phyloP scores from a whole-genome alignment of 1,284 basidiomycete species.

The Austroboletus novae-zelandiae region DNA sequence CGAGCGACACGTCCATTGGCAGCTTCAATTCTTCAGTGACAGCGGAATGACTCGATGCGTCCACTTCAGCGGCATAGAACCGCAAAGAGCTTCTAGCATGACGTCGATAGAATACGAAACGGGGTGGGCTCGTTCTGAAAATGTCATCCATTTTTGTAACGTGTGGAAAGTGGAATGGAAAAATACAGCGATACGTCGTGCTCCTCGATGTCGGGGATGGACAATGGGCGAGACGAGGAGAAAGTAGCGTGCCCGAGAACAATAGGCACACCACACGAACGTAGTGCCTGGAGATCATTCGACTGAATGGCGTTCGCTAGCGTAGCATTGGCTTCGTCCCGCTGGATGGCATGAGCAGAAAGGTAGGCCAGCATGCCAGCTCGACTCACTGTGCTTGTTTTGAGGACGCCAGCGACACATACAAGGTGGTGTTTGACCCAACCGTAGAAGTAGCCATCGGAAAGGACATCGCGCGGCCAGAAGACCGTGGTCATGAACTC shows the following conservation, averaged over 20 bases:
- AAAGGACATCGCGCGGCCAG: slow-evolving; percentile 50
- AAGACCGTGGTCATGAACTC: slow-evolving; percentile 43
- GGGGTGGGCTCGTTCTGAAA: slow-evolving; percentile 24
- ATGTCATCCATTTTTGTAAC: slow-evolving; percentile 10
- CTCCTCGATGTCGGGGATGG: slow-evolving; percentile 20
- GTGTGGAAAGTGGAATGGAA: slow-evolving; percentile 1
- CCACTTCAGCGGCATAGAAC: slow-evolving; percentile 51
- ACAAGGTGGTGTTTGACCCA: slow-evolving; percentile 42
- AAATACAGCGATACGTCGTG: slow-evolving; percentile 14
- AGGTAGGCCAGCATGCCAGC: neutral
- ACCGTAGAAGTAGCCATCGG: slow-evolving; percentile 51
- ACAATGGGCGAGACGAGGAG: slow-evolving; percentile 3
- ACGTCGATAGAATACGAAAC: slow-evolving; percentile 48
- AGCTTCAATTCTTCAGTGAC: slow-evolving; percentile 5
- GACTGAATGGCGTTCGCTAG: slow-evolving; percentile 13
- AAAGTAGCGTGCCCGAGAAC: slow-evolving; percentile 29
- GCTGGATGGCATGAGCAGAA: slow-evolving; percentile 14
- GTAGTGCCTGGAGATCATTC: slow-evolving; percentile 4
- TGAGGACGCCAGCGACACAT: slow-evolving; percentile 53
- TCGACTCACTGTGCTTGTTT: slow-evolving; percentile 32
- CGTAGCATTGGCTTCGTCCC: slow-evolving; percentile 17
- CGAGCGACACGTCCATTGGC: slow-evolving; percentile 19
- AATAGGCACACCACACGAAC: slow-evolving; percentile 23
- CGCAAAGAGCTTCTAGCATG: slow-evolving; percentile 49
- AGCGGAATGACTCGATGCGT: slow-evolving; percentile 28